phyloP scores from a whole-genome alignment of 2,329 filamentous ascomycete genomes.

The Aspergillus persii region DNA sequence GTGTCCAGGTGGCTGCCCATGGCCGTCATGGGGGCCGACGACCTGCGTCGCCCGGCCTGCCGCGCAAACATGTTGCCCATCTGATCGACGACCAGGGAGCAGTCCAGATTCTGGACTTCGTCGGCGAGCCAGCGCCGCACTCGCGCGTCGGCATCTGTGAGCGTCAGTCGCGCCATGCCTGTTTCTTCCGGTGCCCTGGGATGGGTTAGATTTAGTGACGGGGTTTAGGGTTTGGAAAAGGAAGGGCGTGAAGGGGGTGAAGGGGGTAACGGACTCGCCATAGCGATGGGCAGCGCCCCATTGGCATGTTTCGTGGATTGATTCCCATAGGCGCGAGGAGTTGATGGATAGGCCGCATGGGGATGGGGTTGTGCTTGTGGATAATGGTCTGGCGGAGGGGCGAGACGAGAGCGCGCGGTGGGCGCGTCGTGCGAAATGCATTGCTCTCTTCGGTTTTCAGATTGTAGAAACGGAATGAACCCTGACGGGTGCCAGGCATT shows the following conservation, averaged over 20 bases:
- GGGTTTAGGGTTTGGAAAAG: background rate
- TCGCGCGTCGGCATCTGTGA: slow-evolving; percentile 66
- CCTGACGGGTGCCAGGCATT: too few relatives aligned
- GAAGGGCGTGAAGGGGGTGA: background rate
- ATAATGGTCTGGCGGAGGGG: background rate
- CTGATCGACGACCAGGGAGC: slow-evolving; percentile 61
- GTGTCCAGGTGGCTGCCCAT: slow-evolving; percentile 48
- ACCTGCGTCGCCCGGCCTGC: slow-evolving; percentile 16
- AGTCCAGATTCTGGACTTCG: slow-evolving; percentile 60
- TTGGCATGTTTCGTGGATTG: slow-evolving; percentile 32
- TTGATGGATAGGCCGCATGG: slow-evolving; percentile 29
- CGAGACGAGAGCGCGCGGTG: background rate
- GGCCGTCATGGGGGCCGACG: slow-evolving; percentile 28
- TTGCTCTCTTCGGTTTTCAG: background rate
- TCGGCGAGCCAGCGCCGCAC: slow-evolving; percentile 69
- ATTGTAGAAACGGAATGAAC: background rate
- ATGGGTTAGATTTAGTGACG: background rate
- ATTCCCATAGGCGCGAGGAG: slow-evolving; percentile 26
- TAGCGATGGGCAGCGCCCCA: slow-evolving; percentile 31
- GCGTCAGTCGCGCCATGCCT: slow-evolving; percentile 68
- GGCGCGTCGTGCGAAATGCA: slow-evolving; percentile 3
- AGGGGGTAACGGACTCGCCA: slow-evolving; percentile 23
- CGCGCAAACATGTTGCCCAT: slow-evolving; percentile 49
- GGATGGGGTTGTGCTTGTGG: slow-evolving; percentile 8
- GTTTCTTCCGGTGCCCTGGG: slow-evolving; percentile 25